Conservation (phyloP, 1,139 yeast genomes). For the Hansenula anomala region DNA sequence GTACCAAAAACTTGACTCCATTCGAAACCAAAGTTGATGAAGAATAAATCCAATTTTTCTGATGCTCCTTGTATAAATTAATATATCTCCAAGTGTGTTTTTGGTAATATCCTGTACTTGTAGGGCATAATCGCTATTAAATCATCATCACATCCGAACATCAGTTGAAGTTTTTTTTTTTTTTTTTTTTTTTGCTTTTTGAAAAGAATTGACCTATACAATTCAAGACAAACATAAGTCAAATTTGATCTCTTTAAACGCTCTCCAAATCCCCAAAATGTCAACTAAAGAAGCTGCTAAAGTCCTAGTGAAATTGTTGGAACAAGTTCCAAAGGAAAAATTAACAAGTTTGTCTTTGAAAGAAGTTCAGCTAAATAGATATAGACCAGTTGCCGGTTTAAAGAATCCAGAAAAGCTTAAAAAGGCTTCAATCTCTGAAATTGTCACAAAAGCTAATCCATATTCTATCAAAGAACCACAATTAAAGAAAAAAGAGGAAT, state of each 20-base stretch:
- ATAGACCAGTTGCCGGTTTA: slow-evolving; percentile 41
- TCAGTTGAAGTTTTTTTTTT: neutral
- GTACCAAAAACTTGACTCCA: slow-evolving; percentile 62
- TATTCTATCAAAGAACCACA: slow-evolving; percentile 31
- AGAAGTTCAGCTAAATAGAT: slow-evolving; percentile 57
- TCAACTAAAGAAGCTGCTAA: slow-evolving; percentile 33
- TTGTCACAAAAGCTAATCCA: slow-evolving; percentile 22
- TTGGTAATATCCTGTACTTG: neutral
- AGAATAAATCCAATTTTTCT: slow-evolving; percentile 4
- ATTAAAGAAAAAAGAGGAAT: slow-evolving; percentile 29
- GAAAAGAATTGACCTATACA: slow-evolving; percentile 1
- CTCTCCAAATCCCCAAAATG: neutral
- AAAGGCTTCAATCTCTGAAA: slow-evolving; percentile 17
- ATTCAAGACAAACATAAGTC: neutral
- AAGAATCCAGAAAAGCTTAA: slow-evolving; percentile 12
- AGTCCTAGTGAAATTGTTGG: slow-evolving; percentile 35
- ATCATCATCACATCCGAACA: slow-evolving; percentile 1
- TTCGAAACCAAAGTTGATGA: slow-evolving; percentile 38
- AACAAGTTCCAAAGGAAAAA: slow-evolving; percentile 56
- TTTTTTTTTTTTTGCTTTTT: slow-evolving; percentile 1
- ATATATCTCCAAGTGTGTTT: neutral
- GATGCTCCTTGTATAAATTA: neutral
- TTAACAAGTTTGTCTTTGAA: slow-evolving; percentile 65
- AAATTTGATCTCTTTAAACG: neutral
- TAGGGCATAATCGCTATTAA: neutral